Conservation (phyloP, 768 basidiomycete species). For the Mycena maculata region DNA sequence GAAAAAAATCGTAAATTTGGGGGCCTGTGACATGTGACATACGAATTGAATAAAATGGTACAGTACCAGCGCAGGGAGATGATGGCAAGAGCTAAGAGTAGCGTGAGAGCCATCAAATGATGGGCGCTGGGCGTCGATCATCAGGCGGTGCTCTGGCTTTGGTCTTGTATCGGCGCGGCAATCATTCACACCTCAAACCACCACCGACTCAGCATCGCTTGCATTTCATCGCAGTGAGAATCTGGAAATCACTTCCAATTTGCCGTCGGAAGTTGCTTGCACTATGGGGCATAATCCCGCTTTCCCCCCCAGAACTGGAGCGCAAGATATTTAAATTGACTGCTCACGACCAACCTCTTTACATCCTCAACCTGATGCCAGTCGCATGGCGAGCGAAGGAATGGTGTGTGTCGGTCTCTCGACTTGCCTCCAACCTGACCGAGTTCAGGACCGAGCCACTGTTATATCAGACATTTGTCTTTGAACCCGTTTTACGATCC, state of each 20-base stretch:
- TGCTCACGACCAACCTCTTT: not conserved
- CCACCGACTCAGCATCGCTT: not conserved
- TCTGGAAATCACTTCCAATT: slow-evolving; percentile 1
- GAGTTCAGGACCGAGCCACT: no score
- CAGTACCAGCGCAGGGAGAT: slow-evolving; percentile 1
- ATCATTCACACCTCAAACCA: slow-evolving; percentile 9
- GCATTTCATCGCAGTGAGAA: slow-evolving; percentile 3
- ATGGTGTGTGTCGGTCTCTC: no score
- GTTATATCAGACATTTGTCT: no score
- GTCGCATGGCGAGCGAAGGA: no score
- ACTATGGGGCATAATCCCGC: not conserved
- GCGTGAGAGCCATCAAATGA: not conserved
- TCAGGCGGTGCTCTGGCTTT: slow-evolving; percentile 4
- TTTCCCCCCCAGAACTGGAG: slow-evolving; percentile 4
- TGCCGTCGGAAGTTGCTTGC: not conserved
- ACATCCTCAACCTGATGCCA: slow-evolving; percentile 7
- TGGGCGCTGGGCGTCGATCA: slow-evolving; percentile 2
- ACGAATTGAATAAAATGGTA: no score
- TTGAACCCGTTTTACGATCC: no score
- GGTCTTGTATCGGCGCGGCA: slow-evolving; percentile 1
- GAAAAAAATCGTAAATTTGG: no score
- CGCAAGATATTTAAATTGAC: slow-evolving; percentile 11
- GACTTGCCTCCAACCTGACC: no score
- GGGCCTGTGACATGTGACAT: no score
- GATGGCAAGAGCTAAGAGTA: not conserved